Evolutionary conservation across 371 early-diverging fungal genomes (phyloP), one percentile per base, ranked within the genome.

Genomic region (Gilbertella persicaria): DNA sequence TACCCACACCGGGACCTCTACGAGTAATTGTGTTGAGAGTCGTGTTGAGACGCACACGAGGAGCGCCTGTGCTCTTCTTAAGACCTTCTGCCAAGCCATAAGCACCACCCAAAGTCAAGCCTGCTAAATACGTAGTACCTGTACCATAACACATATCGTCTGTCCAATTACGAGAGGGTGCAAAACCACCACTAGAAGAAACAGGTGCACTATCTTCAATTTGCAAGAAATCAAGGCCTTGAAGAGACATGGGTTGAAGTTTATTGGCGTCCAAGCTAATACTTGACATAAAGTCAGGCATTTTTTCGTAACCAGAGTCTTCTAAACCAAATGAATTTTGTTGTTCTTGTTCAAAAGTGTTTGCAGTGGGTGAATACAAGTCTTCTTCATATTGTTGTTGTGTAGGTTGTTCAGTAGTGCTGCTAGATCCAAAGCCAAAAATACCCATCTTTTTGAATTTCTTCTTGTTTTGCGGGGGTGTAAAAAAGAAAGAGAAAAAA

Each of bases 141-240:
- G 92, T 89, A 40, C 93, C 93, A 71, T 92, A 93, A 75, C 92
- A 90, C 30, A 93, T 75, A 75, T 92, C 92, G 50, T 93, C 93
- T 29, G 87, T 77, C 83, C 87, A 86, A 23, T 90, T 83, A 55
- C 93, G 82, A 55, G 87, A 86, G 38, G 93, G 92, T 40, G 92
- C 57, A 50, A 84, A 63, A 19, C 84, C 84, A 41, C 57, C 60
- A n/a, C 71, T 70, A 25, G 45, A 37, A 42, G 59, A 54, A 33
- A 42, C 58, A 20, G 44, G 19, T 0, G 50, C 38, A 23, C 53
- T 55, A 33, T 77, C 83, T 38, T 86, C 83, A 10, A 84, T 62
- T 53, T 82, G 79, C 54, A 81, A 69, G 47, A 84, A 78, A 55
- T 84, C 80, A 54, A 84, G 72, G n/a, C 84, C 82, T 47, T 82